These are phyloP conservation scores for Trichosporon ovoides DNA, from an alignment of 1,284 basidiomycete species.

Conservation along the genomic window DNA sequence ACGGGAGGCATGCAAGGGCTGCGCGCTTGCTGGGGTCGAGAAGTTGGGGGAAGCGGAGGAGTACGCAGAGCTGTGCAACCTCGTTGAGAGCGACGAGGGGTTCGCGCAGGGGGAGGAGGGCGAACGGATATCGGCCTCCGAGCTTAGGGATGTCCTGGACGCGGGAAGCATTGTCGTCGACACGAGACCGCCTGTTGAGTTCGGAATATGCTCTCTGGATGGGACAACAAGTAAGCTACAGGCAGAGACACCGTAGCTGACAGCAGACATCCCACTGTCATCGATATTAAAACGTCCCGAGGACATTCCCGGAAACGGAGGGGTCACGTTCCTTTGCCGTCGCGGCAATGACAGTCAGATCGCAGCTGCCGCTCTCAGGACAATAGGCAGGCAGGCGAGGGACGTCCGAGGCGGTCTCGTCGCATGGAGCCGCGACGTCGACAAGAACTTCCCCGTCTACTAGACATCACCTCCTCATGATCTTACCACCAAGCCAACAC, in stretches of 20 bases:
- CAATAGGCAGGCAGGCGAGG: constrained; percentile 37
- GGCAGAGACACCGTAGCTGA: constrained; percentile 10
- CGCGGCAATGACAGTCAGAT: constrained; percentile 91
- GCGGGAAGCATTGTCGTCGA: constrained; percentile 59
- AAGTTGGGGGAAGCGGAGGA: constrained; percentile 49
- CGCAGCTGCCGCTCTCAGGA: constrained; percentile 63
- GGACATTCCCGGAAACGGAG: constrained; percentile 15
- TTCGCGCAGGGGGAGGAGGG: constrained; percentile 37
- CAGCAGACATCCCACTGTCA: constrained; percentile 41
- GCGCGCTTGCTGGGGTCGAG: neutral
- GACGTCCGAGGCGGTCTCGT: constrained; percentile 74
- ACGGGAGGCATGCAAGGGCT: constrained; percentile 14
- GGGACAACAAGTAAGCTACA: constrained; percentile 70
- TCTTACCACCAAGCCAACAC: no score
- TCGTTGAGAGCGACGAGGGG: constrained; percentile 19
- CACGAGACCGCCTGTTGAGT: constrained; percentile 75
- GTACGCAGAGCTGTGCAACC: constrained; percentile 74
- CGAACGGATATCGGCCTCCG: constrained; percentile 23
- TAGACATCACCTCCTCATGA: constrained; percentile 46
- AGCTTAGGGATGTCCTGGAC: neutral
- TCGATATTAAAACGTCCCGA: constrained; percentile 31
- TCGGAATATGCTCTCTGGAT: constrained; percentile 76
- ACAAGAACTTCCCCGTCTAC: constrained; percentile 71
- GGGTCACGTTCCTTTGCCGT: constrained; percentile 68
- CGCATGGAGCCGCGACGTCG: constrained; percentile 69